phyloP scores from a whole-genome alignment of 768 basidiomycete species.

The Tricholoma terreum region DNA sequence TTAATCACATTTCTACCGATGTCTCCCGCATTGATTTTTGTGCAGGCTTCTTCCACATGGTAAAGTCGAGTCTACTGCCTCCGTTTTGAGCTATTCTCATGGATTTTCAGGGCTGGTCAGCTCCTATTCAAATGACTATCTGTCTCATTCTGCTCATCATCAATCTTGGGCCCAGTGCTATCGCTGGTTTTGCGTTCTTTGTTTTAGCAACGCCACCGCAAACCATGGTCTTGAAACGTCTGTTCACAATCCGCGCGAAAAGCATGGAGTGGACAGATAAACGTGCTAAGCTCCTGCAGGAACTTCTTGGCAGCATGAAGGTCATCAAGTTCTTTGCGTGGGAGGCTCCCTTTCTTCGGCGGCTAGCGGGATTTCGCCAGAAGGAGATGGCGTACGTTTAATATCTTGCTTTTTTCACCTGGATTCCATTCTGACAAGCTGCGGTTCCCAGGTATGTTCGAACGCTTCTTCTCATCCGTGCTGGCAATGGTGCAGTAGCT shows the following conservation, averaged over 20 bases:
- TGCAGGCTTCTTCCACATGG: slow-evolving; percentile 75
- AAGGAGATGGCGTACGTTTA: slow-evolving; percentile 62
- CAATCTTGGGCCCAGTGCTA: slow-evolving; percentile 65
- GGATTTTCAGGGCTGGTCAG: slow-evolving; percentile 53
- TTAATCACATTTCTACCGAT: slow-evolving; percentile 93
- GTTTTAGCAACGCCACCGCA: slow-evolving; percentile 73
- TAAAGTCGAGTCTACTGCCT: slow-evolving; percentile 10
- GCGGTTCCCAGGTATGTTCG: slow-evolving; percentile 52
- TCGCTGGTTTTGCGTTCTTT: slow-evolving; percentile 58
- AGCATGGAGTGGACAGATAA: slow-evolving; percentile 91
- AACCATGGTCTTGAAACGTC: slow-evolving; percentile 64
- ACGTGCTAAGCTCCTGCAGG: slow-evolving; percentile 84
- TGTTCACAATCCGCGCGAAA: slow-evolving; percentile 67
- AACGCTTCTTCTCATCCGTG: slow-evolving; percentile 59
- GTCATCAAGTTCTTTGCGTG: slow-evolving; percentile 92
- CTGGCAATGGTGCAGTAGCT: slow-evolving; percentile 65
- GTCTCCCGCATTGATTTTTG: slow-evolving; percentile 91
- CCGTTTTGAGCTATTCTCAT: background rate
- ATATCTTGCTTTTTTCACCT: background rate
- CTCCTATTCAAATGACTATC: slow-evolving; percentile 73
- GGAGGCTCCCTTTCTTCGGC: slow-evolving; percentile 77
- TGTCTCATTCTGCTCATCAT: slow-evolving; percentile 72
- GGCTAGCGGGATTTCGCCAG: slow-evolving; percentile 65
- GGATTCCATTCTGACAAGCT: background rate
- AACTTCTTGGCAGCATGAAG: slow-evolving; percentile 85